Conservation (phyloP, 208 protist species). For the Crithidia expoeki region DNA sequence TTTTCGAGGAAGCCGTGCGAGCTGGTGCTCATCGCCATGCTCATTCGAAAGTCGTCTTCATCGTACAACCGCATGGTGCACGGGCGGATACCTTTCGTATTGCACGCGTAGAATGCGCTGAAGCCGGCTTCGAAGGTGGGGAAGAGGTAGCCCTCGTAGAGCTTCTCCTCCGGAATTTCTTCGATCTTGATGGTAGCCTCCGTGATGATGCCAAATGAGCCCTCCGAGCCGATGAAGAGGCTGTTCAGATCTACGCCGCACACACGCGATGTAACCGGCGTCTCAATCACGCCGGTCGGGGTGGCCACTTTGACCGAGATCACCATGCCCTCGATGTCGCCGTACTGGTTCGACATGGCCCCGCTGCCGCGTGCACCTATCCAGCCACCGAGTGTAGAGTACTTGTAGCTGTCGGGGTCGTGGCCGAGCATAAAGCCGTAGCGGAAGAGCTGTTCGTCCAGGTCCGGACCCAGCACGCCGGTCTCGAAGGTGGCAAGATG, state of each 20-base stretch:
- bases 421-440: conserved; percentile 93
- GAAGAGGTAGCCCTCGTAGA: conserved; percentile 91
- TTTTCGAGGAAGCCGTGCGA: conserved; percentile 45
- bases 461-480: conserved; percentile 89
- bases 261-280: conserved; percentile 77
- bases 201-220: conserved; percentile 94
- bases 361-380: conserved; percentile 94
- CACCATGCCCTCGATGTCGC: conserved; percentile 94
- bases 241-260: conserved; percentile 92
- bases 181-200: conserved; percentile 92
- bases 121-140: conserved; percentile 88
- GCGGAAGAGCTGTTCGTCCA: conserved; percentile 84
- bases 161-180: conserved; percentile 78
- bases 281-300: conserved; percentile 89
- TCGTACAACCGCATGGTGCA: conserved; percentile 93
- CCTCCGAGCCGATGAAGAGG: conserved; percentile 93
- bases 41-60: conserved; percentile 91
- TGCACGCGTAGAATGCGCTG: conserved; percentile 84
- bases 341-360: conserved; percentile 96
- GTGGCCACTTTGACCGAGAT: conserved; percentile 92
- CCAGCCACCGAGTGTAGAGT: conserved; percentile 95
- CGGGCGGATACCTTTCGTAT: conserved; percentile 77
- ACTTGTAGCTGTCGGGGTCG: conserved; percentile 94
- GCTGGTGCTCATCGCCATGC: conserved; percentile 85
- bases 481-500: conserved; percentile 88